Evolutionary conservation across 2,329 filamentous ascomycete species (phyloP), one percentile per base, ranked within the genome.

Genomic region (Cercospora sp.): DNA sequence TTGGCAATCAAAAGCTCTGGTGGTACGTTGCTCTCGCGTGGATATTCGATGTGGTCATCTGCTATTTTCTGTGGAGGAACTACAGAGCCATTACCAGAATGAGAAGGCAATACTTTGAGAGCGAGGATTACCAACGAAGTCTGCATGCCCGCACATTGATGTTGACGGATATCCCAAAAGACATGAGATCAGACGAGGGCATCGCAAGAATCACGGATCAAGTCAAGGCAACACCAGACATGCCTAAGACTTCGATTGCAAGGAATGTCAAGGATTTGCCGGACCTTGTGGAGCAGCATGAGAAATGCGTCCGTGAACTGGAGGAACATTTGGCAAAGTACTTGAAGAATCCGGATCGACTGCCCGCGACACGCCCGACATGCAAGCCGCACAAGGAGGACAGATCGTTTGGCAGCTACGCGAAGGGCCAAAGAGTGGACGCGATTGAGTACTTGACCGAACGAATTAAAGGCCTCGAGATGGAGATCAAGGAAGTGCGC

Each of bases 261-360:
- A 89, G 95, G 71, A 97, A 98, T 74, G 93, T 97, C 70, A 97
- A 94, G 79, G 90, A 94, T 45, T 85, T 99, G 12, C 95, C 95
- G 10, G 85, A 90, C 18, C 82, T 98, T 67, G 95, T 99, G 70
- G 88, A 90, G 68, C 87, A 96, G 77, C 94, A 99, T 76, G 90
- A 93, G 65, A 85, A 90, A 71, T 86, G 89, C 0, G 95, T 99
- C 37, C 88, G 92, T 59, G 86, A 92, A 73, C 85, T 99, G 45
- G 95, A 99, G 78, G 86, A 87, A 57, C 86, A 96, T 3, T 81
- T 99, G 64, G 91, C 95, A 43, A 96, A 91, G 74, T 98, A 99
- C 77, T 85, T 99, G 58, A 96, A 91, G 79, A 91, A 97, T 69
- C 95, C 95, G 0, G 86, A 91, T 70, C 88, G 90, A 69, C 84